These are phyloP conservation scores for Astrothelium macrocarpum DNA, from an alignment of 495 filamentous ascomycete genomes.

Conservation along the genomic window DNA sequence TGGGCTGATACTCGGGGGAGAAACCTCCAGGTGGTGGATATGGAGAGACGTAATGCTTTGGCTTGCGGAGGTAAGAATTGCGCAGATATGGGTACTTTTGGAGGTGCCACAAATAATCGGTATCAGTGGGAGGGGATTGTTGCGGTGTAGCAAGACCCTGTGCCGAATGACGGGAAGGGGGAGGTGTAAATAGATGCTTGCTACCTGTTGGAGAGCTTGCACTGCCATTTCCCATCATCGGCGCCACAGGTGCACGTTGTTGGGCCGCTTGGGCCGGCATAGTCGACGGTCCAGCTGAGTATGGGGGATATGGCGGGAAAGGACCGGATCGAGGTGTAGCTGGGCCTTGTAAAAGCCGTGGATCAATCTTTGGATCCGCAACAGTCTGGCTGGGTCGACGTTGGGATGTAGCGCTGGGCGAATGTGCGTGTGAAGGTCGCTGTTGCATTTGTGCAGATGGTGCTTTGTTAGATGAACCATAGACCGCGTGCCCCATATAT, in stretches of 20 bases:
- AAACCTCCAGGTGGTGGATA: conserved; percentile 27
- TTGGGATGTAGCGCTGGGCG: not conserved
- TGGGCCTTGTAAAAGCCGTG: conserved; percentile 15
- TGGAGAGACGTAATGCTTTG: conserved; percentile 28
- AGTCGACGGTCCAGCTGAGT: not conserved
- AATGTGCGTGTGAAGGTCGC: conserved; percentile 2
- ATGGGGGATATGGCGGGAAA: conserved; percentile 12
- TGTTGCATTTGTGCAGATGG: conserved; percentile 8
- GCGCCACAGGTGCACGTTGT: conserved; percentile 15
- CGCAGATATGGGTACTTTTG: conserved; percentile 33
- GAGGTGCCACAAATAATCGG: conserved; percentile 26
- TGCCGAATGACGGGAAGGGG: conserved; percentile 14
- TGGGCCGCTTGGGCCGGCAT: not conserved
- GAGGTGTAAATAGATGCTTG: conserved; percentile 14
- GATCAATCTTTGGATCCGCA: not conserved
- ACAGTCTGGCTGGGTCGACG: not conserved
- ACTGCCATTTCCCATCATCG: conserved; percentile 16
- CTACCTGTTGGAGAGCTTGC: conserved; percentile 12
- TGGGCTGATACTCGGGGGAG: conserved; percentile 23
- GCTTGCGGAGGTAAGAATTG: conserved; percentile 28
- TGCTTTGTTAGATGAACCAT: conserved; percentile 8
- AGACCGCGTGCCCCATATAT: conserved; percentile 8
- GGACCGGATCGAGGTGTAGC: conserved; percentile 19
- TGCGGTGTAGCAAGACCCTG: conserved; percentile 5
- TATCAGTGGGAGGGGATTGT: conserved; percentile 13